Base-by-base conservation (phyloP, 108 stramenopile genomes). In the Phaeodactylum tricornutum region DNA sequence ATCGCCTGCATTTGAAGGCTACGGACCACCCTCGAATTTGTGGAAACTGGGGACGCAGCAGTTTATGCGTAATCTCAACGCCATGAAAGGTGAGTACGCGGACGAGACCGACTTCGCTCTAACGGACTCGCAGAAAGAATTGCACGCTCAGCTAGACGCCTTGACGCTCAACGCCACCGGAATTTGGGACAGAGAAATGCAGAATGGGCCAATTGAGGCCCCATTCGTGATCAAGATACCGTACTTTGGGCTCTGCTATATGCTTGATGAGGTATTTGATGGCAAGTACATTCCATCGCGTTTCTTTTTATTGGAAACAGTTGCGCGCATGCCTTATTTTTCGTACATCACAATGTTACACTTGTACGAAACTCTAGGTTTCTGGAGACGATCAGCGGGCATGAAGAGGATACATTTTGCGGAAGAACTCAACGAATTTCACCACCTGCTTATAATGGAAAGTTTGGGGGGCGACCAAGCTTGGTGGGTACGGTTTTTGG, bases 301-400 rank as follows among this genome's bases (percentile, higher is more conserved):
- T 14, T 95, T 95, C 50, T 87, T 74, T 37, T 51, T 84, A 0
- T 49, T 95, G 25, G 93, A 95, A 55, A 92, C 84, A 2, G 74
- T 95, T 4, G 93, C 93, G 2, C 64, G 93, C 14, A 84, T 95
- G 63, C 93, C 93, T 1, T 95, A 95, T 66, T 92, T 95, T 59
- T 62, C 75, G 17, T 95, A 92, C 53, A 74, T 90, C 30, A 78
- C 81, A 28, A 87, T 92, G 70, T 69, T 95, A 0, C 93, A 95
- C 50, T 54, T 95, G 0, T 95, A 95, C 51, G 93, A 95, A 50
- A 86, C 85, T 8, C 52, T 93, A 9, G 92, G 94, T 0, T 86
- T 79, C 47, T 91, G 87, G 83, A 58, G 92, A 41, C 41, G 75
- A 8, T 40, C 42, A 40, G 60, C 79, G n/a, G 82, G 87, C 42